These are phyloP conservation scores for Adansonia digitata DNA, from an alignment of 345 rosid species.

Conservation along the genomic window DNA sequence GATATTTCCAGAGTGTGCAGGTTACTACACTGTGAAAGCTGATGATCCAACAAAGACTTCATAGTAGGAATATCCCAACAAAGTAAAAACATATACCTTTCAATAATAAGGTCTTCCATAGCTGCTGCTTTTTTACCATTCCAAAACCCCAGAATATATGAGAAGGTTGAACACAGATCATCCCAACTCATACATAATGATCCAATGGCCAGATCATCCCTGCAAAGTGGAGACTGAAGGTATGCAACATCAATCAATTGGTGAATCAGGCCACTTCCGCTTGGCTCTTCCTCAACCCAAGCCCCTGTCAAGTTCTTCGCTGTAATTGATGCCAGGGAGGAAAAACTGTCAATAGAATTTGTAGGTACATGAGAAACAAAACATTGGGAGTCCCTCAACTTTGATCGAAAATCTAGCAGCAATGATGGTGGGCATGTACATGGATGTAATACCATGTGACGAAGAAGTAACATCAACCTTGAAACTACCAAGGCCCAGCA, in stretches of 20 bases:
- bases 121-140: constrained; percentile 57
- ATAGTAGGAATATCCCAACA: constrained; percentile 68
- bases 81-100: constrained; percentile 80
- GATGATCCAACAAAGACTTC: constrained; percentile 30
- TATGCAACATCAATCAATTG: constrained; percentile 66
- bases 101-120: constrained; percentile 79
- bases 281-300: constrained; percentile 57
- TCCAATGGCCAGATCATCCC: constrained; percentile 44
- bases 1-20: constrained; percentile 40
- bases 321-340: constrained; percentile 64
- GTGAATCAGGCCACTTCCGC: constrained; percentile 40
- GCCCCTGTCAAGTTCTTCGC: constrained; percentile 46
- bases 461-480: constrained; percentile 74
- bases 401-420: constrained; percentile 63
- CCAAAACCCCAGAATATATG: constrained; percentile 70
- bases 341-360: constrained; percentile 44
- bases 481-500: constrained; percentile 87
- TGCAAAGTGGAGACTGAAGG: constrained; percentile 50
- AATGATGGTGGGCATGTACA: constrained; percentile 63
- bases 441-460: constrained; percentile 75
- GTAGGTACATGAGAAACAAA: constrained; percentile 35
- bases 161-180: constrained; percentile 50
- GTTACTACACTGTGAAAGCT: constrained; percentile 35
- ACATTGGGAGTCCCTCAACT: constrained; percentile 64
- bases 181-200: constrained; percentile 46